phyloP scores from a whole-genome alignment of 345 rosid species.

The Dipteronia sinensis region DNA sequence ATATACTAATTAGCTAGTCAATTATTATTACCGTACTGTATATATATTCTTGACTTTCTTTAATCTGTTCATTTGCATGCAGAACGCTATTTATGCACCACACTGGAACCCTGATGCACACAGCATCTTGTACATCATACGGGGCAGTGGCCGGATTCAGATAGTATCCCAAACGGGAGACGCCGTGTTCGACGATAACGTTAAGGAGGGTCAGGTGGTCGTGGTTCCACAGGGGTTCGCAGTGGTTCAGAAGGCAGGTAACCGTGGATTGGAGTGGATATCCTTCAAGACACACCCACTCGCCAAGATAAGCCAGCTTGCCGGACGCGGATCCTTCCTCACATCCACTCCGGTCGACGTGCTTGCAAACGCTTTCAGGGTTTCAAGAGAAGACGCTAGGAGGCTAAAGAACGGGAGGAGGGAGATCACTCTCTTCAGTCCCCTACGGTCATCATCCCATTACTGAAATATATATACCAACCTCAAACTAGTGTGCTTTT shows the following conservation, averaged over 20 bases:
- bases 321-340: slow-evolving; percentile 32
- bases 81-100: slow-evolving; percentile 43
- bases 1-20: no score
- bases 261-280: slow-evolving; percentile 38
- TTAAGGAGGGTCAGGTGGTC: slow-evolving; percentile 40
- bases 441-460: not conserved
- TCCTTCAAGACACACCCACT: slow-evolving; percentile 39
- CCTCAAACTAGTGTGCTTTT: not conserved
- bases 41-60: no score
- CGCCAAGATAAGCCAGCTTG: slow-evolving; percentile 31
- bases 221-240: slow-evolving; percentile 40
- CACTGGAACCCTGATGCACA: slow-evolving; percentile 47
- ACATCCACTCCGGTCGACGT: slow-evolving; percentile 39
- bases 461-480: no score
- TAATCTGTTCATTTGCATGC: not conserved
- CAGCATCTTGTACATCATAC: slow-evolving; percentile 33
- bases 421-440: slow-evolving; percentile 23
- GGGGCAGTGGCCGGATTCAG: slow-evolving; percentile 40
- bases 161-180: slow-evolving; percentile 34
- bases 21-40: no score
- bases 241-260: slow-evolving; percentile 33
- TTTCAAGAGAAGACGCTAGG: slow-evolving; percentile 39
- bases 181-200: slow-evolving; percentile 25
- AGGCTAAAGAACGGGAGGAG: slow-evolving; percentile 37
- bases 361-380: slow-evolving; percentile 29